A percentile compares a stretch with the other conserved stretches of the same genome.
Evolutionary conservation across 2,329 filamentous ascomycete species (phyloP).

Genomic region (Cladosporium velox): DNA sequence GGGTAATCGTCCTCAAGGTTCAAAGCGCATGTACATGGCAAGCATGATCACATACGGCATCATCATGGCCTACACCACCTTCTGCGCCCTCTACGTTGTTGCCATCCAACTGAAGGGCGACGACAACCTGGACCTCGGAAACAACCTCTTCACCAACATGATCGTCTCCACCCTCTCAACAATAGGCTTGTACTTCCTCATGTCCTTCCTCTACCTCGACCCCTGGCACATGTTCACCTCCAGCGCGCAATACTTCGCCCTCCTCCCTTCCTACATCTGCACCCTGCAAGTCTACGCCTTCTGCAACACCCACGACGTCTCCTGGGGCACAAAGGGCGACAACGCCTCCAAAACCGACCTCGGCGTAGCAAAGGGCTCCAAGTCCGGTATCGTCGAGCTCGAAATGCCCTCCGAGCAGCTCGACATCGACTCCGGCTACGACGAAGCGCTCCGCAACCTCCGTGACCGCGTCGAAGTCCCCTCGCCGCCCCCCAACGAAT

Average conservation of each 20-base stretch:
- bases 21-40: slow-evolving; percentile 83
- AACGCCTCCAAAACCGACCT: slow-evolving; percentile 93
- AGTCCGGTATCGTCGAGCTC: slow-evolving; percentile 77
- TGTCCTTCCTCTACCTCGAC: slow-evolving; percentile 94
- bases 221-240: slow-evolving; percentile 99
- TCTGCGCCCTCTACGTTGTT: slow-evolving; percentile 86
- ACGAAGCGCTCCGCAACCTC: slow-evolving; percentile 93
- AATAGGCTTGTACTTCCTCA: slow-evolving; percentile 90
- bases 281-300: slow-evolving; percentile 98
- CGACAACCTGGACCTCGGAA: slow-evolving; percentile 62
- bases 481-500: slow-evolving; percentile 61
- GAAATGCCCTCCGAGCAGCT: slow-evolving; percentile 98
- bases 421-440: slow-evolving; percentile 96
- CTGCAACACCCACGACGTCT: slow-evolving; percentile 98
- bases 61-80: slow-evolving; percentile 95
- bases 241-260: slow-evolving; percentile 84
- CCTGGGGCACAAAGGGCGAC: slow-evolving; percentile 98
- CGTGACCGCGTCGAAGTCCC: slow-evolving; percentile 88
- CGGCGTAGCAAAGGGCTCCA: slow-evolving; percentile 77
- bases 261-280: slow-evolving; percentile 92
- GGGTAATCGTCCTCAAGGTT: slow-evolving; percentile 93
- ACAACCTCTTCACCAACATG: slow-evolving; percentile 93
- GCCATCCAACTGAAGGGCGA: slow-evolving; percentile 67
- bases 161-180: slow-evolving; percentile 89
- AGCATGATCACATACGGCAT: slow-evolving; percentile 88